phyloP scores from a whole-genome alignment of 164 flowering plant species.

The Vitis amurensis region DNA sequence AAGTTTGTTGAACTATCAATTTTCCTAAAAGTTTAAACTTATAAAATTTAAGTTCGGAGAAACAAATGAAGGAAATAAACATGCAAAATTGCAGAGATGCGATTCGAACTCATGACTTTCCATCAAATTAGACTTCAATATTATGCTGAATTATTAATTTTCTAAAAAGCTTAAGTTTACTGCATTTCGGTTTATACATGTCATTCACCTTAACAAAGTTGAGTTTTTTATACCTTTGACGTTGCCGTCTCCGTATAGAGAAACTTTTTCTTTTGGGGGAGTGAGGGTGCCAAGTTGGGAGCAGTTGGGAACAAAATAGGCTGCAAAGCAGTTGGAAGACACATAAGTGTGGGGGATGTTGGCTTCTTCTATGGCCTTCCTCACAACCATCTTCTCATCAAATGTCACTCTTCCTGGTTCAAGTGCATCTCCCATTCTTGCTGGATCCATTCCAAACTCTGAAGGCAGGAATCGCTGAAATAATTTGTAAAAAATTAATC shows the following conservation, averaged over 20 bases:
- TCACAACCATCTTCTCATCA: conserved; percentile 32
- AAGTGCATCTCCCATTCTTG: conserved; percentile 24
- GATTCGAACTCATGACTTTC: no score
- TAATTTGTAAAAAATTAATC: no score
- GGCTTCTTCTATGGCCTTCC: conserved; percentile 7
- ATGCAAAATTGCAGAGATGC: no score
- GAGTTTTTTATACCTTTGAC: conserved; percentile 20
- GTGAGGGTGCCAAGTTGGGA: conserved; percentile 15
- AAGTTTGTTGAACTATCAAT: no score
- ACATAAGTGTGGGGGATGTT: conserved; percentile 32
- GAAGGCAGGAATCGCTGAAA: conserved; percentile 30
- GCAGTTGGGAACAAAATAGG: conserved; percentile 23
- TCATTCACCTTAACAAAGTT: no score
- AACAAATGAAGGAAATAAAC: no score
- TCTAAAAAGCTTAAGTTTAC: no score
- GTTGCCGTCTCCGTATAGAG: conserved; percentile 29
- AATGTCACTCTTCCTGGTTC: conserved; percentile 30
- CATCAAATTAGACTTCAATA: no score
- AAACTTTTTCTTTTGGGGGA: conserved; percentile 27
- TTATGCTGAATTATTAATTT: no score
- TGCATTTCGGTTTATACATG: no score
- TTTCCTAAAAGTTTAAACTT: no score
- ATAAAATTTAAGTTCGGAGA: no score
- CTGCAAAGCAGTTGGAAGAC: conserved; percentile 33
- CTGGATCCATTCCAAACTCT: conserved; percentile 33